These are phyloP conservation scores for Backusella sp. DNA, from an alignment of 192 early-diverging fungal species.

Conservation along the genomic window DNA sequence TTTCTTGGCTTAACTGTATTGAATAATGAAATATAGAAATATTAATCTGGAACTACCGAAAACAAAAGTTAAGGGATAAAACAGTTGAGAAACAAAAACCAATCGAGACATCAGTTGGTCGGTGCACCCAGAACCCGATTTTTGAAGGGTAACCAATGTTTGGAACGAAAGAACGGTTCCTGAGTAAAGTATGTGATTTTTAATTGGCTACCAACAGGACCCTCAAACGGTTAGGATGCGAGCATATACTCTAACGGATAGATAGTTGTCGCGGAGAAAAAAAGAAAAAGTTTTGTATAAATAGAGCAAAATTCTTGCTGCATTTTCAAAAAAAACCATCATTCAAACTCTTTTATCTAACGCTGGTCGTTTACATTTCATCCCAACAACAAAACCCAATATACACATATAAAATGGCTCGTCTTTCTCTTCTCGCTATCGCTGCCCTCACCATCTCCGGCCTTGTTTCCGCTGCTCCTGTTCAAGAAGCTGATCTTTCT, in stretches of 20 bases:
- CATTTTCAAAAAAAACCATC: not conserved
- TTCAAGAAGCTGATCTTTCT: not conserved
- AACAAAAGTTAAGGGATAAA: not conserved
- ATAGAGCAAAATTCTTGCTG: not conserved
- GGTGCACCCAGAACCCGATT: not conserved
- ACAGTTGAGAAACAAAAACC: not conserved
- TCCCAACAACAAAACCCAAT: not conserved
- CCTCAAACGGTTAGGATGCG: not conserved
- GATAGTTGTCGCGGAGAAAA: not conserved
- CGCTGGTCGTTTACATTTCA: not conserved
- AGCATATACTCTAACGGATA: not conserved
- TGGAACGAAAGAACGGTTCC: not conserved
- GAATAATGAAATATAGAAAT: not conserved
- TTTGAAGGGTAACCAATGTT: not conserved
- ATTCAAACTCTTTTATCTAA: not conserved
- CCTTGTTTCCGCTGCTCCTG: not conserved
- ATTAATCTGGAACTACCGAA: not conserved
- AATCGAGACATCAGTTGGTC: not conserved
- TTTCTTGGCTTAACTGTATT: too few relatives aligned
- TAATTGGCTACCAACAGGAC: not conserved
- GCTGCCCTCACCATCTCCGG: not conserved
- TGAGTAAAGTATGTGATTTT: not conserved
- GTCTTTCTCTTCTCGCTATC: slow-evolving; percentile 4
- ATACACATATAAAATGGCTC: not conserved
- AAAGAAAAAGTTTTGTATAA: too few relatives aligned